Evolutionary conservation across 1,139 yeast genomes (phyloP).

Genomic region (Diutina ranongensis): DNA sequence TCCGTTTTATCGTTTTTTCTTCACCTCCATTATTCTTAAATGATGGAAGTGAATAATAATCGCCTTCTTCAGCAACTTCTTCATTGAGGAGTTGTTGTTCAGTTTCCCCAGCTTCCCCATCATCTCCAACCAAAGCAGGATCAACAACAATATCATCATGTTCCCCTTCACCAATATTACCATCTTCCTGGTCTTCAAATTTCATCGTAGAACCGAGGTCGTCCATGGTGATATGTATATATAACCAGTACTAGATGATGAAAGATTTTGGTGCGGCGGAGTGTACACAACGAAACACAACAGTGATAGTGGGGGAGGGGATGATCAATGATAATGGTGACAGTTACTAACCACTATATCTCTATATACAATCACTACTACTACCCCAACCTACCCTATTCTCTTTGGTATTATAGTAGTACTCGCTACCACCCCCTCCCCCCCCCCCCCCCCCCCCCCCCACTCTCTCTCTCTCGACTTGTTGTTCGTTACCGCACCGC

Average conservation of each 20-base stretch:
- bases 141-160: neutral
- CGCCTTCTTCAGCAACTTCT: constrained; percentile 17
- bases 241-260: neutral
- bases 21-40: constrained; percentile 17
- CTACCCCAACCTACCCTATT: too few species aligned
- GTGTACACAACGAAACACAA: neutral
- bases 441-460: too few species aligned
- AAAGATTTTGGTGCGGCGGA: neutral
- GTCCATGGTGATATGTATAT: neutral
- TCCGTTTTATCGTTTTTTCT: constrained; percentile 26
- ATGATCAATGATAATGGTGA: too few species aligned
- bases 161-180: neutral
- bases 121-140: neutral
- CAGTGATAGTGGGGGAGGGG: too few species aligned
- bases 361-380: too few species aligned
- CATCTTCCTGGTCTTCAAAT: neutral
- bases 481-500: neutral
- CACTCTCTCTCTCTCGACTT: neutral
- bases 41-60: constrained; percentile 21
- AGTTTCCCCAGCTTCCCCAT: constrained; percentile 6
- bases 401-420: too few species aligned
- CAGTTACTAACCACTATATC: too few species aligned
- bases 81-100: constrained; percentile 6
- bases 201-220: too few species aligned
- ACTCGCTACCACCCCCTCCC: too few species aligned